phyloP scores from a whole-genome alignment of 2,329 filamentous ascomycete species.

The Diatrype stigma region DNA sequence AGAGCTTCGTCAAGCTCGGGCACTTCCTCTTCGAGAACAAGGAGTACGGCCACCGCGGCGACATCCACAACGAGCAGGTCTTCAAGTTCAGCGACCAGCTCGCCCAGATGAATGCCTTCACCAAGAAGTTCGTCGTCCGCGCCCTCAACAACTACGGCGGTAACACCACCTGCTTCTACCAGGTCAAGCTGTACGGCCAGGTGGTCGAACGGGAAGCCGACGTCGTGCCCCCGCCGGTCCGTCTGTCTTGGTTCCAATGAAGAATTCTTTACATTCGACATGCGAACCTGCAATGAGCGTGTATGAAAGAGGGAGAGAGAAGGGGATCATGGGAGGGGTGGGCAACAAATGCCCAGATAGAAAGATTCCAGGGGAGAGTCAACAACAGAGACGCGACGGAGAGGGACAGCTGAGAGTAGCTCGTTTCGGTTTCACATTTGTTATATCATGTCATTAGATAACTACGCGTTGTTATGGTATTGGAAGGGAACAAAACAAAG shows the following conservation, averaged over 20 bases:
- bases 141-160: conserved; percentile 56
- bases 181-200: conserved; percentile 54
- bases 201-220: conserved; percentile 15
- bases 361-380: no score
- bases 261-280: no score
- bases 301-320: no score
- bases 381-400: no score
- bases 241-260: not conserved
- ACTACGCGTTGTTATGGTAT: no score
- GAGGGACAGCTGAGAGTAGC: no score
- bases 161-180: conserved; percentile 63
- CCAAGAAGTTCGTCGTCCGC: conserved; percentile 51
- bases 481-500: no score
- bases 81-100: conserved; percentile 51
- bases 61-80: conserved; percentile 49
- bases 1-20: conserved; percentile 53
- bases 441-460: no score
- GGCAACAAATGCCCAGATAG: no score
- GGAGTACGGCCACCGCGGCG: conserved; percentile 37
- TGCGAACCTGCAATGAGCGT: no score
- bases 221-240: not conserved
- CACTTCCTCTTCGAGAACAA: conserved; percentile 50
- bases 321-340: no score
- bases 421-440: no score
- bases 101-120: conserved; percentile 40